Conservation (phyloP, 148 eudicot genomes). For the Spergularia bocconei region DNA sequence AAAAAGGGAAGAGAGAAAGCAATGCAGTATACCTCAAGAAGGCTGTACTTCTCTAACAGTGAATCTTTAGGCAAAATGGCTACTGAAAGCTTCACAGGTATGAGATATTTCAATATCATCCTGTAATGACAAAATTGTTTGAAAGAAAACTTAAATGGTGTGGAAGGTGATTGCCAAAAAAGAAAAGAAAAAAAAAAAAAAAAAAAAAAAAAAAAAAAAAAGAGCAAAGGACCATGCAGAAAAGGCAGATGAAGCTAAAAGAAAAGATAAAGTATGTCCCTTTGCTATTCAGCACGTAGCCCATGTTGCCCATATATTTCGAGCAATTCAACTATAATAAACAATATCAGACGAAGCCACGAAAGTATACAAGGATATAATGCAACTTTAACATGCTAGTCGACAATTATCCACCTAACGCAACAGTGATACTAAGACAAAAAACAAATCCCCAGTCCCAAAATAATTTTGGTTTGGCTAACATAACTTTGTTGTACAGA, state of each 20-base stretch:
- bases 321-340: background rate
- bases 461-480: too few relatives aligned
- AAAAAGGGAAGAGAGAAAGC: constrained; percentile 1
- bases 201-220: too few relatives aligned
- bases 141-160: too few relatives aligned
- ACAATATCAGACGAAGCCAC: background rate
- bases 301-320: too few relatives aligned
- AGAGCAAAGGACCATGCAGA: too few relatives aligned
- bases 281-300: too few relatives aligned
- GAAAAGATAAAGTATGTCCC: background rate
- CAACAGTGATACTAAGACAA: too few relatives aligned
- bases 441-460: too few relatives aligned
- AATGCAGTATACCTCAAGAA: constrained; percentile 62
- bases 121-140: constrained; percentile 47
- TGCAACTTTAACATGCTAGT: too few relatives aligned
- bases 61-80: constrained; percentile 73
- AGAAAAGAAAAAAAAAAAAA: background rate
- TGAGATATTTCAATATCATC: constrained; percentile 93
- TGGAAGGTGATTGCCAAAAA: too few relatives aligned
- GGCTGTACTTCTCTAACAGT: constrained; percentile 66
- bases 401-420: too few relatives aligned
- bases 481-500: too few relatives aligned
- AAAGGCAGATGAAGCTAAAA: background rate
- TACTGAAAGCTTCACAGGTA: constrained; percentile 96
- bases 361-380: background rate